Evolutionary conservation across 768 basidiomycete genomes (phyloP).

Genomic region (Serendipita sp.): DNA sequence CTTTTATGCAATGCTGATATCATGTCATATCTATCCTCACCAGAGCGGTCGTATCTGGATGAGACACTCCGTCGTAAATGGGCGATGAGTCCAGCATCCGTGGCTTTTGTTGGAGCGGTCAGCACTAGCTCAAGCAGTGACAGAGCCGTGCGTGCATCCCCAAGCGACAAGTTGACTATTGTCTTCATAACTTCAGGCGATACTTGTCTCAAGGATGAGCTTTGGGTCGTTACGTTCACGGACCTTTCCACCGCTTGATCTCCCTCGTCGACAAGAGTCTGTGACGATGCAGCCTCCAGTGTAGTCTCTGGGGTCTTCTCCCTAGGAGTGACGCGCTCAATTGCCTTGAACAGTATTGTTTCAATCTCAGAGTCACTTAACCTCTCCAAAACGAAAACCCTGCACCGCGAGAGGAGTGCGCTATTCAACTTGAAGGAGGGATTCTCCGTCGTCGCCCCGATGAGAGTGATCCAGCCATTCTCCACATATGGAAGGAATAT

Average conservation of each 20-base stretch:
- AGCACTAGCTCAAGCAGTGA: constrained; percentile 62
- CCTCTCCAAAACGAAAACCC: constrained; percentile 59
- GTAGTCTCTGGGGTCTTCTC: not conserved
- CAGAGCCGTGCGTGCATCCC: constrained; percentile 65
- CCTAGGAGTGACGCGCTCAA: constrained; percentile 22
- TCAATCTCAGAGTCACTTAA: constrained; percentile 48
- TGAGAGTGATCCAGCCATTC: constrained; percentile 56
- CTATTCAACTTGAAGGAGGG: constrained; percentile 71
- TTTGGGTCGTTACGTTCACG: not conserved
- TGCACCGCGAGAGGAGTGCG: constrained; percentile 59
- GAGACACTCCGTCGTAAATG: constrained; percentile 48
- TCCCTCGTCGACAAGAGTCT: constrained; percentile 3
- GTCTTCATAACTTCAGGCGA: constrained; percentile 32
- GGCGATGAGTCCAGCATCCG: constrained; percentile 36
- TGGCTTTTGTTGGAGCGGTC: constrained; percentile 24
- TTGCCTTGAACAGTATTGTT: constrained; percentile 41
- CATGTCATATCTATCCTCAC: constrained; percentile 67
- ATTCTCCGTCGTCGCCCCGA: constrained; percentile 82
- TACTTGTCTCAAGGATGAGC: constrained; percentile 22
- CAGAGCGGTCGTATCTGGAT: constrained; percentile 56
- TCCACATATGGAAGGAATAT: constrained; percentile 72
- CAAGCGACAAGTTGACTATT: constrained; percentile 39
- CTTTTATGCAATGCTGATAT: constrained; percentile 76
- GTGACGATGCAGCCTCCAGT: constrained; percentile 3
- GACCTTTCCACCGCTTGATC: too few species aligned